Conservation (phyloP, 306 rosid species). For the Arachis hypogaea region DNA sequence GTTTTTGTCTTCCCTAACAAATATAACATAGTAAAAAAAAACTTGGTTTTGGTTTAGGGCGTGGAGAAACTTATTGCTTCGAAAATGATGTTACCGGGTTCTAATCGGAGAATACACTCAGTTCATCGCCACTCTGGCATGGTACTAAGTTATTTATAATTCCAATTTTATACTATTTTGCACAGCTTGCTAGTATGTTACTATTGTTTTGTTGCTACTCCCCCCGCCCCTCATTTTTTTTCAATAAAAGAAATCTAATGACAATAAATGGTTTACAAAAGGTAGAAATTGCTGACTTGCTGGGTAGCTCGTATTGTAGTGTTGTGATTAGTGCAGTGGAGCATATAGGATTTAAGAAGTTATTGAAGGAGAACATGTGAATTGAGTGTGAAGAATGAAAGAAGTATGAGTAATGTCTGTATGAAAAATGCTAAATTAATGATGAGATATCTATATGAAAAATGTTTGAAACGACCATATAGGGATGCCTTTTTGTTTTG, state of each 20-base stretch:
- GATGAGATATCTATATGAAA: no score
- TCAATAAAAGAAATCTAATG: background rate
- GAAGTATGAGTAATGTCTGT: background rate
- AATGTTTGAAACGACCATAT: background rate
- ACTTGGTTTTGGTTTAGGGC: slow-evolving; percentile 53
- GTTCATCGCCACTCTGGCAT: slow-evolving; percentile 94
- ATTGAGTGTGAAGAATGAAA: background rate
- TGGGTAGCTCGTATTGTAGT: slow-evolving; percentile 19
- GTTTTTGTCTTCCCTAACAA: background rate
- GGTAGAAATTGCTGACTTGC: background rate
- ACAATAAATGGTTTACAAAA: background rate
- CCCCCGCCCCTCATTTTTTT: no score
- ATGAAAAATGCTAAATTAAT: background rate
- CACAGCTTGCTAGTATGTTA: background rate
- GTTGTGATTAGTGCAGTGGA: slow-evolving; percentile 1
- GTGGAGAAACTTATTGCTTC: slow-evolving; percentile 96
- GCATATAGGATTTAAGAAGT: no score
- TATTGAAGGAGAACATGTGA: background rate
- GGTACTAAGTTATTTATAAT: slow-evolving; percentile 50
- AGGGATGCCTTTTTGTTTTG: background rate
- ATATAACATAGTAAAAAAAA: background rate
- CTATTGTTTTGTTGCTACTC: background rate
- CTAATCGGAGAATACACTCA: slow-evolving; percentile 92
- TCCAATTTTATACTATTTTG: background rate
- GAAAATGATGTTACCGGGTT: slow-evolving; percentile 98